Evolutionary conservation across 805 yeast genomes (phyloP).

Genomic region (Starmerella davenportii): DNA sequence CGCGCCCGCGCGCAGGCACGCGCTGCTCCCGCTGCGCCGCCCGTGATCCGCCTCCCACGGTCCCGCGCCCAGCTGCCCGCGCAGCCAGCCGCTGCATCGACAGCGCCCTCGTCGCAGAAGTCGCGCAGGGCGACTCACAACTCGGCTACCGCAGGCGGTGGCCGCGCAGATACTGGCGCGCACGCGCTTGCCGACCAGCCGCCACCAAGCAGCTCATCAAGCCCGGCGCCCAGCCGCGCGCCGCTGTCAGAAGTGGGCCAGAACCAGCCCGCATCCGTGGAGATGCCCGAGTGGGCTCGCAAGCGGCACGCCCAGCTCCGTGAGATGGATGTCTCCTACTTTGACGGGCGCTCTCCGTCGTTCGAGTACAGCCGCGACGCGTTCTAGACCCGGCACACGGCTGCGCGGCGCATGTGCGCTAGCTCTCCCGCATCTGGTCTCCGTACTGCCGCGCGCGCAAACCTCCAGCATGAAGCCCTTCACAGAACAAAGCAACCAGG

Average conservation of each 20-base stretch:
- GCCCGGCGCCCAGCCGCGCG: neutral
- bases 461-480: no score
- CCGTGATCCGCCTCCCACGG: neutral
- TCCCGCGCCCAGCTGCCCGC: neutral
- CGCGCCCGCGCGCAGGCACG: neutral
- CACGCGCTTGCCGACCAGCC: neutral
- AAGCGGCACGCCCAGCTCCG: constrained; percentile 1
- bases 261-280: neutral
- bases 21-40: neutral
- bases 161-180: no score
- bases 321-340: constrained; percentile 3
- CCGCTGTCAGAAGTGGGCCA: neutral
- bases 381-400: neutral
- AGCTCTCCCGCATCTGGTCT: no score
- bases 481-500: no score
- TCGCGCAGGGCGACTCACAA: no score
- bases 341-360: constrained; percentile 1
- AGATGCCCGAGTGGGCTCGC: constrained; percentile 2
- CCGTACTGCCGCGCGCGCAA: no score
- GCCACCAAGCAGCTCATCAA: no score
- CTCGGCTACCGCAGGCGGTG: no score
- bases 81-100: neutral
- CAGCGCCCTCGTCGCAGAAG: neutral
- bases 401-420: no score
- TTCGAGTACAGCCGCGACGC: constrained; percentile 7